Evolutionary conservation across 2,329 filamentous ascomycete species (phyloP).

Genomic region (Penicillium sp.): DNA sequence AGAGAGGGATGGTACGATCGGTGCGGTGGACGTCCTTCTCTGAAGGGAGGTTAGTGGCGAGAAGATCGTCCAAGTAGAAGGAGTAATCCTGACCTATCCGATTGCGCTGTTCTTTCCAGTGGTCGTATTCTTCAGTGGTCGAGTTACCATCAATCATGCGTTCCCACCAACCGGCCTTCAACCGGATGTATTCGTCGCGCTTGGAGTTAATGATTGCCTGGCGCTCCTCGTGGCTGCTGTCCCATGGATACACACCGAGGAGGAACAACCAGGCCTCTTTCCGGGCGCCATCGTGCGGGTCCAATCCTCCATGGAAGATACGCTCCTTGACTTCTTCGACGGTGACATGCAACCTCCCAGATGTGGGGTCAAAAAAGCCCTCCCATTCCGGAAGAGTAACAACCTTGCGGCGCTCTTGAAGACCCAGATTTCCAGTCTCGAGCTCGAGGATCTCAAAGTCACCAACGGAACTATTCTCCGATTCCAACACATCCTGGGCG

Average conservation of each 20-base stretch:
- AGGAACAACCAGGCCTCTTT: constrained; percentile 97
- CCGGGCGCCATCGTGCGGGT: constrained; percentile 81
- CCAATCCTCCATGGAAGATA: constrained; percentile 90
- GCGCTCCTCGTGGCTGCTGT: constrained; percentile 79
- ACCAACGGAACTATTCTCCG: constrained; percentile 90
- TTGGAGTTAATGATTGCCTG: constrained; percentile 77
- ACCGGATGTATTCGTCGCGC: constrained; percentile 84
- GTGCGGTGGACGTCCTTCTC: constrained; percentile 98
- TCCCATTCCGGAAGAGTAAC: constrained; percentile 85
- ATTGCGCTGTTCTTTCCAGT: constrained; percentile 91
- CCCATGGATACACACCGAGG: constrained; percentile 87
- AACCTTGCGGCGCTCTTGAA: constrained; percentile 70
- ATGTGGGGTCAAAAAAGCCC: constrained; percentile 73
- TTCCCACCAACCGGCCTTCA: constrained; percentile 97
- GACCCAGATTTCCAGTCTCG: constrained; percentile 64
- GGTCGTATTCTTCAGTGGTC: constrained; percentile 77
- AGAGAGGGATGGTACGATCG: constrained; percentile 89
- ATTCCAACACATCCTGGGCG: constrained; percentile 81
- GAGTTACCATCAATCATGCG: constrained; percentile 76
- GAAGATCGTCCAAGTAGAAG: constrained; percentile 1
- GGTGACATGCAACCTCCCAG: constrained; percentile 71
- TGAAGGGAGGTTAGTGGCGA: constrained; percentile 47
- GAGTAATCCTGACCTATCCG: constrained; percentile 70
- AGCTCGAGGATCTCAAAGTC: constrained; percentile 90
- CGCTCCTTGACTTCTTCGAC: constrained; percentile 92